A percentile compares a stretch with the other conserved stretches of the same genome.
Conservation (phyloP, 2,329 filamentous ascomycete species). For the Tolypocladium tropicale region DNA sequence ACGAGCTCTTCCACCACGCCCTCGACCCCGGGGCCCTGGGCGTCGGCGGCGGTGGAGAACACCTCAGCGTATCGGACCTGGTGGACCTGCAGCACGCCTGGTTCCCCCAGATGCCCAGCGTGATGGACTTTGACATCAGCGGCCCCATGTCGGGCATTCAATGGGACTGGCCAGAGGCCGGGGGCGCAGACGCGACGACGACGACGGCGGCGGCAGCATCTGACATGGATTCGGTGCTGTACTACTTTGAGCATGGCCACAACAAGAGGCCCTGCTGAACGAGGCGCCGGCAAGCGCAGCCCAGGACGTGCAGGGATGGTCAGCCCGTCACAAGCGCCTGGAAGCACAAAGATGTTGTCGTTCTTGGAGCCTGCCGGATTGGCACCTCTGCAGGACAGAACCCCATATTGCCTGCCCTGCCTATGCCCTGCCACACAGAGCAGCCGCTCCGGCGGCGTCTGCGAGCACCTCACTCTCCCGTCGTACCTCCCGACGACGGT, state of each 20-base stretch:
- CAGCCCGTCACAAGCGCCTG: neutral
- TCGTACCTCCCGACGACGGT: too few relatives aligned
- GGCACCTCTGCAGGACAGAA: neutral
- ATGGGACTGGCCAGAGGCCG: constrained; percentile 17
- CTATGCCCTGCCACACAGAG: too few relatives aligned
- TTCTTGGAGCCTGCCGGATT: neutral
- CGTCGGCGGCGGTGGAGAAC: constrained; percentile 8
- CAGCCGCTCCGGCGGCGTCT: too few relatives aligned
- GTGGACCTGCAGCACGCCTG: constrained; percentile 15
- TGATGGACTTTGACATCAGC: constrained; percentile 18
- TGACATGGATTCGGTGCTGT: constrained; percentile 12
- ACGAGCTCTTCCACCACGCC: constrained; percentile 12
- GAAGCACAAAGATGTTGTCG: neutral
- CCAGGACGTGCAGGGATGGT: neutral
- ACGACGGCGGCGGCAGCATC: constrained; percentile 4
- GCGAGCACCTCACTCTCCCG: too few relatives aligned
- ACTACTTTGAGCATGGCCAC: constrained; percentile 10
- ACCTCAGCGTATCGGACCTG: constrained; percentile 12
- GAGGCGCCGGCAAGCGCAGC: neutral
- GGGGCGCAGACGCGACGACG: neutral
- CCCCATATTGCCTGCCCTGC: too few relatives aligned
- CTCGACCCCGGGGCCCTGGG: constrained; percentile 11
- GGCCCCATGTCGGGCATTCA: constrained; percentile 12
- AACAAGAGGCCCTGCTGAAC: constrained; percentile 5
- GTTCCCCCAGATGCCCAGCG: constrained; percentile 16